Evolutionary conservation across 139 green algal genomes (phyloP), one percentile per base, ranked within the genome.

Genomic region (Closterium sp.): DNA sequence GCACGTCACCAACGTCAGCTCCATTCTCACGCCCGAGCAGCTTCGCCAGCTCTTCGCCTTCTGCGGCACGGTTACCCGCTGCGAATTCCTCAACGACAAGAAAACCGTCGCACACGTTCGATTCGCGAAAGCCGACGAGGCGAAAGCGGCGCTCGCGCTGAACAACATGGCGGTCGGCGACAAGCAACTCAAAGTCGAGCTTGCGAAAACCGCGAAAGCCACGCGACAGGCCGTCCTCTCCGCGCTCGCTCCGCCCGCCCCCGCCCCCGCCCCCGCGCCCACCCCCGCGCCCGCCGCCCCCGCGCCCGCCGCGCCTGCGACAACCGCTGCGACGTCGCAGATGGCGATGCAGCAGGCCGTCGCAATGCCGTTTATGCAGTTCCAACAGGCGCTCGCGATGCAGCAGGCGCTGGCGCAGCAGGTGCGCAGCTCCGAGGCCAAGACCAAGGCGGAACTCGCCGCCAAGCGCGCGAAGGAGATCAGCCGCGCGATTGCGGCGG

Each of bases 11-110:
- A 95, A 95, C 70, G 38, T 97, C 42, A 94, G 90, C 73, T 87
- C 93, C 9, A 28, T 90, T 11, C 92, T 96, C 50, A 95, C 88
- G 0, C 30, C 86, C 21, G 96, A 97, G 92, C 94, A 97, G 96
- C 87, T 97, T 1, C 92, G 95, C 88, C 91, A 95, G 84, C 93
- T 97, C 42, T 97, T 97, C 91, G 92, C 88, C 2, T 95, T 96
- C 32, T 96, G 95, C 85, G 96, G 96, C 19, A 91, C 88, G 73
- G 93, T 97, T 28, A 89, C 31, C 86, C 89, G 70, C 70, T 93
- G 92, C 32, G 88, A 85, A 30, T 92, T 97, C 34, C 85, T 86
- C 62, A 93, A 89, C 30, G 79, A 88, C 31, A 86, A 86, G 32
- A 93, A 93, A 31, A 31, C 91, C n/a, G 95, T 94, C 84, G 95